Conservation (phyloP, 306 rosid species). For the Astragalus glycyphyllos region DNA sequence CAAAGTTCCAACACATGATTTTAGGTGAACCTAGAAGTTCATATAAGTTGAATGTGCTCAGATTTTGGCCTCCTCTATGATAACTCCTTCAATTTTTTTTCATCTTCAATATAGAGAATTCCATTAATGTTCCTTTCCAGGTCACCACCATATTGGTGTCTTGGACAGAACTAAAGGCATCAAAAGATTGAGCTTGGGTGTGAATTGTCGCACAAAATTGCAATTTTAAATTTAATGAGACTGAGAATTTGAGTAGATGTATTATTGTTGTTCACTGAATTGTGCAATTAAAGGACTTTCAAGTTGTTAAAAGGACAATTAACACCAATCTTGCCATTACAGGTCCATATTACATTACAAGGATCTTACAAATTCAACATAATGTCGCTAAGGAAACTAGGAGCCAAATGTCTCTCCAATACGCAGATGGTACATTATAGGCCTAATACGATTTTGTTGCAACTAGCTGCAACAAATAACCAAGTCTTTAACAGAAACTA, state of each 20-base stretch:
- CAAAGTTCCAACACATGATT: too few relatives aligned
- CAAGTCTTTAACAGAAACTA: too few relatives aligned
- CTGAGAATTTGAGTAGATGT: constrained; percentile 34
- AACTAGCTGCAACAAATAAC: constrained; percentile 58
- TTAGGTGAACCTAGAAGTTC: neutral
- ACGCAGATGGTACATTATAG: constrained; percentile 61
- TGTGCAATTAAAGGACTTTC: constrained; percentile 16
- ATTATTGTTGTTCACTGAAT: constrained; percentile 19
- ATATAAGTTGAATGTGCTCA: neutral
- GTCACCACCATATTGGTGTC: constrained; percentile 39
- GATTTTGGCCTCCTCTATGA: too few relatives aligned
- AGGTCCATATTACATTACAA: constrained; percentile 58
- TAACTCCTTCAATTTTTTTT: too few relatives aligned
- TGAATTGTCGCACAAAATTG: constrained; percentile 28
- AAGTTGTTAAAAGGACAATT: constrained; percentile 1
- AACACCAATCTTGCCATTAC: too few relatives aligned
- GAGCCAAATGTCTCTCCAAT: constrained; percentile 58
- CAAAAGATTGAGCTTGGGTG: constrained; percentile 32
- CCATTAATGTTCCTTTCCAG: constrained; percentile 28
- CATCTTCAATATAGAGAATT: constrained; percentile 30
- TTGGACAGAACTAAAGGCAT: constrained; percentile 12
- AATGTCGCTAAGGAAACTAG: constrained; percentile 55
- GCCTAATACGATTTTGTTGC: too few relatives aligned
- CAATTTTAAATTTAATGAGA: constrained; percentile 42
- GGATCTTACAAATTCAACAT: constrained; percentile 65